phyloP scores from a whole-genome alignment of 2,329 filamentous ascomycete species.

The Apiospora aurea region DNA sequence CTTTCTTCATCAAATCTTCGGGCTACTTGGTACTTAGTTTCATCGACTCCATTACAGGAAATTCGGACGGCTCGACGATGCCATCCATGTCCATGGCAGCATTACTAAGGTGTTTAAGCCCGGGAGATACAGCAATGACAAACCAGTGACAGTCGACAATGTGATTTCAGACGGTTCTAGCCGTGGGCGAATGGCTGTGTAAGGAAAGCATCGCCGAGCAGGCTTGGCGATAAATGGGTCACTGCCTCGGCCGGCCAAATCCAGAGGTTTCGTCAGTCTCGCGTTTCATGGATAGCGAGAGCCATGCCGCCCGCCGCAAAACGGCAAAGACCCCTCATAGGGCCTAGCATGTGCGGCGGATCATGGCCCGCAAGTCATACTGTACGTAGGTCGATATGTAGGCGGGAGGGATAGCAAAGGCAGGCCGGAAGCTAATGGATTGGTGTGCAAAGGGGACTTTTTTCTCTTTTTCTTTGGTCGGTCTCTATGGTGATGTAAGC shows the following conservation, averaged over 20 bases:
- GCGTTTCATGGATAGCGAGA: conserved; percentile 5
- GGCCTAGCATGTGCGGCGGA: conserved; percentile 9
- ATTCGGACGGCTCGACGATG: neutral
- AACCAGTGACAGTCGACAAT: conserved; percentile 3
- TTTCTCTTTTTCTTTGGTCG: neutral
- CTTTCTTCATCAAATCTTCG: neutral
- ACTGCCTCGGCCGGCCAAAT: conserved; percentile 7
- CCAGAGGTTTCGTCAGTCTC: conserved; percentile 13
- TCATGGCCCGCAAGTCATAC: conserved; percentile 7
- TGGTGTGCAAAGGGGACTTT: neutral
- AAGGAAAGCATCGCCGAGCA: conserved; percentile 6
- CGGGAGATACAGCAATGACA: conserved; percentile 12
- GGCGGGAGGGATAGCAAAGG: neutral
- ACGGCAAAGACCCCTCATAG: conserved; percentile 21
- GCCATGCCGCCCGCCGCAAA: neutral
- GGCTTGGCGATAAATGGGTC: conserved; percentile 16
- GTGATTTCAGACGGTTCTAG: neutral
- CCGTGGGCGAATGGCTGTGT: neutral
- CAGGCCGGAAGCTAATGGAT: neutral
- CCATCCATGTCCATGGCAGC: conserved; percentile 8
- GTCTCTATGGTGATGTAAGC: neutral
- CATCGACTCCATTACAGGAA: neutral
- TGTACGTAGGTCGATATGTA: neutral
- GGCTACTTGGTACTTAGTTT: neutral
- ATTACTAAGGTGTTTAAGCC: neutral